Evolutionary conservation across 1,284 basidiomycete genomes (phyloP).

Genomic region (Ganoderma resinaceum): DNA sequence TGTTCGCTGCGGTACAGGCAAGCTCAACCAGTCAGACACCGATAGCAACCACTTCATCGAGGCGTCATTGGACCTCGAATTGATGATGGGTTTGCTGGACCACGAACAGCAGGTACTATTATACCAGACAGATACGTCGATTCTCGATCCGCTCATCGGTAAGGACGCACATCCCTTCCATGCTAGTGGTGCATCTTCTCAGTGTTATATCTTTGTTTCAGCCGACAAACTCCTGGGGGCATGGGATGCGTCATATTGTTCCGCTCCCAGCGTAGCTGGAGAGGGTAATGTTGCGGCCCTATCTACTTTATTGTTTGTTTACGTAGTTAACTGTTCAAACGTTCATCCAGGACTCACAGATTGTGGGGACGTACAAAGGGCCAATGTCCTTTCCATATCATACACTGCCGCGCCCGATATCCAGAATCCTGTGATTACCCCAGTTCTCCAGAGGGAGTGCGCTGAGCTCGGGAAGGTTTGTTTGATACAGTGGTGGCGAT

Average conservation of each 20-base stretch:
- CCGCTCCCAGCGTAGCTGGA: constrained; percentile 37
- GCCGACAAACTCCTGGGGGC: constrained; percentile 14
- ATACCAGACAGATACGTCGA: constrained; percentile 11
- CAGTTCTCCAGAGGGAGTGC: constrained; percentile 42
- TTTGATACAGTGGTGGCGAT: no score
- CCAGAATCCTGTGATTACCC: constrained; percentile 36
- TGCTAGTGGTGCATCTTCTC: background rate
- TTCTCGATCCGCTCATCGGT: background rate
- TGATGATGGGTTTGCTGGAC: constrained; percentile 53
- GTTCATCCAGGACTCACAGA: constrained; percentile 43
- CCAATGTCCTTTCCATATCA: constrained; percentile 46
- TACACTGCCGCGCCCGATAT: constrained; percentile 45
- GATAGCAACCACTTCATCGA: constrained; percentile 53
- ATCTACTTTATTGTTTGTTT: background rate
- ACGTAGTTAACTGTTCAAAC: background rate
- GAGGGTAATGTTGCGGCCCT: constrained; percentile 48
- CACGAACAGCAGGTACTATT: constrained; percentile 46
- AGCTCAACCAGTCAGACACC: constrained; percentile 25
- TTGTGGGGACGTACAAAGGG: constrained; percentile 44
- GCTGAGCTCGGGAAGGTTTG: constrained; percentile 47
- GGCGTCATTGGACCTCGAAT: constrained; percentile 59
- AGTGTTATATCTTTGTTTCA: background rate
- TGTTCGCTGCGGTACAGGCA: background rate
- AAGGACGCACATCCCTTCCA: background rate
- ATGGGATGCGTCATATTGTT: constrained; percentile 11